Conservation (phyloP, 2,329 filamentous ascomycete species). For the Immersiporthe knoxdaviesiana region DNA sequence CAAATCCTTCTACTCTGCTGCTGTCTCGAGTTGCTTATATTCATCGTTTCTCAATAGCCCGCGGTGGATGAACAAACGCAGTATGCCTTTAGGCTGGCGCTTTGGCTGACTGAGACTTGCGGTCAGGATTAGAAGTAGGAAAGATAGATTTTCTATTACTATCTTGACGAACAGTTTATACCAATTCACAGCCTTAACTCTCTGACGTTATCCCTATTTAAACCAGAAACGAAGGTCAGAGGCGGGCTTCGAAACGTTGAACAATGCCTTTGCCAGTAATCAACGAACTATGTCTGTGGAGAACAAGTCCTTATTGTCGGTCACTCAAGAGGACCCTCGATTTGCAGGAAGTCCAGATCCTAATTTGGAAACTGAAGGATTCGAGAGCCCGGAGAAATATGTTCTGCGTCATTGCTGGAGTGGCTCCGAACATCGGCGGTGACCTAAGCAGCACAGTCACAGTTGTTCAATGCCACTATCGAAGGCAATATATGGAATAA, state of each 20-base stretch:
- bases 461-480: background rate
- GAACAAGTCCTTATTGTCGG: background rate
- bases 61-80: no score
- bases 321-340: background rate
- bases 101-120: background rate
- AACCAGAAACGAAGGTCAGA: background rate
- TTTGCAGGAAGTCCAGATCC: background rate
- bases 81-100: background rate
- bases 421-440: background rate
- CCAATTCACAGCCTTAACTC: background rate
- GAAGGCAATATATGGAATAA: background rate
- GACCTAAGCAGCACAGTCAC: background rate
- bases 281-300: background rate
- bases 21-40: background rate
- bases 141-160: no score
- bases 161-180: background rate
- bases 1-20: background rate
- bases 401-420: background rate
- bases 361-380: background rate
- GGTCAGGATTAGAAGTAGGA: background rate
- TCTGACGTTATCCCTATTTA: no score
- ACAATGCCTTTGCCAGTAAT: background rate
- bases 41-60: no score
- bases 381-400: background rate
- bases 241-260: background rate